Evolutionary conservation across 345 rosid genomes (phyloP), one percentile per base, ranked within the genome.

Genomic region (Lumnitzera racemosa): DNA sequence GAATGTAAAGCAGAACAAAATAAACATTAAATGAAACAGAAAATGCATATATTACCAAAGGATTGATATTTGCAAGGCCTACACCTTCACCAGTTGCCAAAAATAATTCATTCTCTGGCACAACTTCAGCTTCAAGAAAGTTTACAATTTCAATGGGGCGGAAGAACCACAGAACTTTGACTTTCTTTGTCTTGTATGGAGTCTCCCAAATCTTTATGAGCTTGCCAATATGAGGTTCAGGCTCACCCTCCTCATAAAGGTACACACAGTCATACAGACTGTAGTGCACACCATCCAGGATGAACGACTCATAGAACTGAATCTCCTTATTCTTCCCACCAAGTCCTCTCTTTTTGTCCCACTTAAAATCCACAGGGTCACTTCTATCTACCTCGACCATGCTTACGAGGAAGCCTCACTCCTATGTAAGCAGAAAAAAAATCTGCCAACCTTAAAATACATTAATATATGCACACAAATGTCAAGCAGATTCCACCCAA

Each of bases 11-110:
- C 29, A 57, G 27, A 16, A 17, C 12, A 15, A 49, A 56, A 27
- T 46, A 51, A 57, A 31, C 20, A 60, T 15, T 5, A 3, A 16
- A 56, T 29, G 24, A 16, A 51, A 24, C 17, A 12, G n/a, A 46
- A 56, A 29, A 60, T 46, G 41, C 53, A 31, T 61, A 61, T 67
- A 54, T 88, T 88, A 90, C 99, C 96, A 94, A 47, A 54, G 75
- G 80, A 80, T 86, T 94, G 69, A 78, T 36, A 77, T 83, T 80
- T 57, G 83, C 66, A 55, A 86, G 85, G 67, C 97, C 95, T 1
- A 5, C 53, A 57, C 97, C 99, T 67, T 86, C 84, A 65, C 99
- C 99, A 0, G 90, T 81, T 10, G 90, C 97, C 74, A 94, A 55
- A 76, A 94, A 75, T 62, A 94, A 58, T 74, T 94, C 99, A 64